A percentile compares a stretch with the other conserved stretches of the same genome.
Conservation (phyloP, 768 basidiomycete species). For the Porphyrellus cyaneotinctus region DNA sequence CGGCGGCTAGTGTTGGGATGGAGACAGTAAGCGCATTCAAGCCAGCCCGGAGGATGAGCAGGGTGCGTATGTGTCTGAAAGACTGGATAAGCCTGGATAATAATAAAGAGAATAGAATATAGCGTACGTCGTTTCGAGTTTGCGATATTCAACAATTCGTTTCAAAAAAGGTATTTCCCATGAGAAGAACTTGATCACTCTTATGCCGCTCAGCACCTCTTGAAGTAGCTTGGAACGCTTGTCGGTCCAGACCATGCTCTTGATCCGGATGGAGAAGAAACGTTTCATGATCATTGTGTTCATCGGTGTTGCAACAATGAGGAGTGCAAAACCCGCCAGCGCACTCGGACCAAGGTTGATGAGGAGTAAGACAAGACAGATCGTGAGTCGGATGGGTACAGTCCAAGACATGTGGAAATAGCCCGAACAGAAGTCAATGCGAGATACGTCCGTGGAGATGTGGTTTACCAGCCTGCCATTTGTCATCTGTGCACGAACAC, state of each 20-base stretch:
- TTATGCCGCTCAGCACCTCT: slow-evolving; percentile 86
- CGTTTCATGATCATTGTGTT: slow-evolving; percentile 73
- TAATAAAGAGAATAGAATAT: slow-evolving; percentile 2
- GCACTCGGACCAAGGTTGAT: slow-evolving; percentile 64
- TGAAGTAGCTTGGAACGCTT: slow-evolving; percentile 85
- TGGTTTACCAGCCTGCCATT: slow-evolving; percentile 92
- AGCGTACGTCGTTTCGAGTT: slow-evolving; percentile 61
- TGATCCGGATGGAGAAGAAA: slow-evolving; percentile 54
- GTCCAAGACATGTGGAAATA: slow-evolving; percentile 83
- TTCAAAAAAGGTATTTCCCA: slow-evolving; percentile 83
- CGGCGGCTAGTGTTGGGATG: slow-evolving; percentile 75
- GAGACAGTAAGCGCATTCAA: slow-evolving; percentile 67
- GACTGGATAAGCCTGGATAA: neutral
- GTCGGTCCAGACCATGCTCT: slow-evolving; percentile 87
- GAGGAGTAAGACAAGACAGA: slow-evolving; percentile 73
- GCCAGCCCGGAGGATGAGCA: slow-evolving; percentile 62
- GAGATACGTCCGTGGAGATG: slow-evolving; percentile 87
- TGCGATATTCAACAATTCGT: slow-evolving; percentile 65
- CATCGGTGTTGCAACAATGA: slow-evolving; percentile 66
- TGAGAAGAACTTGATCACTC: slow-evolving; percentile 88
- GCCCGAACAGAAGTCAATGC: slow-evolving; percentile 83
- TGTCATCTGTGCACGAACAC: slow-evolving; percentile 72
- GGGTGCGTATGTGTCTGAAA: slow-evolving; percentile 56
- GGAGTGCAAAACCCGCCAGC: slow-evolving; percentile 54
- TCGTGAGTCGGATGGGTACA: slow-evolving; percentile 69